Base-by-base conservation (phyloP, 139 green algal species). In the Parachlorella kessleri region DNA sequence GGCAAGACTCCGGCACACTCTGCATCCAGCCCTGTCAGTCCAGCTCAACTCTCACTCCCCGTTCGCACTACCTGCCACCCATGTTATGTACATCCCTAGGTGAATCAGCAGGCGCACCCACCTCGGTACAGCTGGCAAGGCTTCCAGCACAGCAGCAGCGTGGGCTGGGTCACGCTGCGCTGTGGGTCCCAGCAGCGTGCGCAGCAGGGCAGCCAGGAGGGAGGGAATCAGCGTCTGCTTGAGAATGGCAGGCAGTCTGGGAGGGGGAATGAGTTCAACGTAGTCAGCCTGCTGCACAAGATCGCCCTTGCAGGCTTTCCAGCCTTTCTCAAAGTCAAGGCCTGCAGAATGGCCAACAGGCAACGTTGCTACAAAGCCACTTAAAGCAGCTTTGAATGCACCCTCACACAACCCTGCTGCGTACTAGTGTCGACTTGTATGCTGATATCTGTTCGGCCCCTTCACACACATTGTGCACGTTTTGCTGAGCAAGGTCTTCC, bases 281-380 rank as follows among this genome's bases (percentile, higher is more conserved):
- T 91, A 93, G 18, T 70, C 70, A 0, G 82, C 81, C 81, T 95
- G 90, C n/a, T 42, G 73, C 35, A 48, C 38, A 9, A 26, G 10
- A 41, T 94, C 79, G 21, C 84, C 86, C 10, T 67, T 85, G 23
- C 93, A 68, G 21, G 70, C 76, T 41, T 87, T 86, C 92, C 92
- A 96, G 0, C 79, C 72, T 14, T 81, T 75, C 66, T 96, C 92
- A 80, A 96, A 96, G 33, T 96, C 91, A 18, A 86, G 41, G 14
- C 86, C 85, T 89, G 72, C 78, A 32, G 42, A 39, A 24, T 65
- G 48, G 2, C 28, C 28, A 7, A 73, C 35, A 6, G 39, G 64
- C 2, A 32, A n/a, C 1, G 30, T 30, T 28, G 21, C 9, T 8
- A 28, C 38, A 4, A 59, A 30, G 41, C 55, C 14, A 59, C 10